Base-by-base conservation (phyloP, 176 grass and related monocot genomes). In the Leersia perrieri region DNA sequence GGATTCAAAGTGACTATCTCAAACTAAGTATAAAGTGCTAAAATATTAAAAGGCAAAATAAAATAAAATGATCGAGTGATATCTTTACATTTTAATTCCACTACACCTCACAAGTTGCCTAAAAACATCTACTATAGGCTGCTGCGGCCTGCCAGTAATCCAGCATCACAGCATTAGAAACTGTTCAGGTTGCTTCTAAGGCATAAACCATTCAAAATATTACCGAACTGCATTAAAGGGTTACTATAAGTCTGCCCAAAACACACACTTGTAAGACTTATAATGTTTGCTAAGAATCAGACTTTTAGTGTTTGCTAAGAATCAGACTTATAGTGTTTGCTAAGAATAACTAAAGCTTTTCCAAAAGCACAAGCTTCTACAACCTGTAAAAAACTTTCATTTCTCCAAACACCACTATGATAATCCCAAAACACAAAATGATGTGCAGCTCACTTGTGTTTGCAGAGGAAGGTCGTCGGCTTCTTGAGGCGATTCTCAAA, bases 391-490 rank as follows among this genome's bases (percentile, higher is more conserved):
- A 12, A 20, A 70, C 55, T 32, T 42, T 67, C 29, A 5, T 53
- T 60, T 28, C 53, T 49, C 65, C 39, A 76, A 71, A 14, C 5
- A 63, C 66, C 33, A 42, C 42, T 71, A n/a, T 74, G 33, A 78
- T 15, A 78, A 30, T 20, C 15, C 14, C 27, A 65, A 65, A 64
- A 33, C 28, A 40, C 34, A 68, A 72, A 69, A 63, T 15, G 29
- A 71, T 23, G 29, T 11, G 62, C 41, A 9, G 86, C 88, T 90
- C 80, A 94, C 88, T 86, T 88, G 85, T 90, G 88, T 71, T 88
- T 88, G 88, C 91, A 94, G 82, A 99, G 89, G 76, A 99, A 99
- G 27, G 90, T 99, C 7, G 97, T 99, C 18, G 92, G 97, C 79
- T 99, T 99, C 68, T 93, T 99, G 5, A 99, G 84, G 57, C 97